phyloP scores from a whole-genome alignment of 2,329 filamentous ascomycete genomes.

The Coniochaeta prunicola region DNA sequence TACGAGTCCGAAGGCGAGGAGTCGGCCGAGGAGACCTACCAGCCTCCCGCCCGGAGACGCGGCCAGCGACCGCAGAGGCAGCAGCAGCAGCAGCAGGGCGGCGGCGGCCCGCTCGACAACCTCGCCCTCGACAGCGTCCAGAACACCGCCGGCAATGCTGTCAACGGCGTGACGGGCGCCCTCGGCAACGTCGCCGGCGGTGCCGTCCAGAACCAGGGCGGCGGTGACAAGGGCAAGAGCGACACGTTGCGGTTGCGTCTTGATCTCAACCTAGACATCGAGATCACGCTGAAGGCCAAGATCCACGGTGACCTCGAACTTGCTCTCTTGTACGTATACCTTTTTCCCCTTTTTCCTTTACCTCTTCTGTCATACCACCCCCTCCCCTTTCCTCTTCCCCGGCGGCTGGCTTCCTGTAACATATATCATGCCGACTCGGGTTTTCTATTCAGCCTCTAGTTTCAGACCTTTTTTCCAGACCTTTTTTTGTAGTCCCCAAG shows the following conservation, averaged over 20 bases:
- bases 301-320: constrained; percentile 80
- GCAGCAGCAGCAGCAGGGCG: constrained; percentile 17
- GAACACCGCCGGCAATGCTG: constrained; percentile 26
- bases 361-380: neutral
- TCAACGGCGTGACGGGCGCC: constrained; percentile 31
- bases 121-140: constrained; percentile 28
- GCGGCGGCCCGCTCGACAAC: constrained; percentile 25
- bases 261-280: constrained; percentile 75
- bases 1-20: constrained; percentile 29
- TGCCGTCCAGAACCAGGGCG: constrained; percentile 26
- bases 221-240: constrained; percentile 37
- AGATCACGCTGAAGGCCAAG: constrained; percentile 78
- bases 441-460: constrained; percentile 2
- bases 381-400: constrained; percentile 5
- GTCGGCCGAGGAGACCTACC: constrained; percentile 18
- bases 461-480: neutral
- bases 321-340: constrained; percentile 50
- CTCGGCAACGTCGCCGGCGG: constrained; percentile 32
- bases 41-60: constrained; percentile 16
- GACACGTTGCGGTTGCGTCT: constrained; percentile 67
- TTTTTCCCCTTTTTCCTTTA: constrained; percentile 4
- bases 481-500: too few species aligned
- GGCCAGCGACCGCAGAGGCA: constrained; percentile 15
- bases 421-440: neutral
- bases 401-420: constrained; percentile 3